Base-by-base conservation (phyloP, 345 rosid species). In the Sapria himalayana region DNA sequence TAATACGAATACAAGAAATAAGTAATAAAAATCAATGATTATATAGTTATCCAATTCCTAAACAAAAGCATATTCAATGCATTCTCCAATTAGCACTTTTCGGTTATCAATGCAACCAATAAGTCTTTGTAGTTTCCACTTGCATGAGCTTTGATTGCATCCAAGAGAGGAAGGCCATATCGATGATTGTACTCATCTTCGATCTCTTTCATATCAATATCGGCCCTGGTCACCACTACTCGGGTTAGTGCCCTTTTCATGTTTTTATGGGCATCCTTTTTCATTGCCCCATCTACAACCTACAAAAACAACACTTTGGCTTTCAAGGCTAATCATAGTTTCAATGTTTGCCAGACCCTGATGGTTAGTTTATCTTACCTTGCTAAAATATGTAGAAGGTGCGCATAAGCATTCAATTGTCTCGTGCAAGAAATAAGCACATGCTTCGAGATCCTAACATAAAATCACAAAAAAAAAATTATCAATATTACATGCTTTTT, bases 111-210 rank as follows among this genome's bases (percentile, higher is more conserved):
- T 18, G 72, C 42, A 44, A 77, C 60, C 72, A 81, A 57, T 56
- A 75, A 56, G 47, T 81, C 96, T 70, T 38, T 78, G 15, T 78
- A 86, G 67, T 66, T 73, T n/a, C 94, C 97, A 7, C 65, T 78
- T 16, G 73, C 67, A 17, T 51, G 49, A 1, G 56, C 78, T 54
- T 66, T 62, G 23, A 81, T 65, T 48, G 34, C 67, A 38, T 70
- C 29, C 11, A 69, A 9, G 32, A 81, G 43, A 27, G 70, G 22
- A 48, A 67, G 55, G 12, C 75, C 92, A 25, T 57, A 61, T 12
- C 45, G 57, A 14, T 53, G 50, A 14, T 39, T 46, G 53, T 49
- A 81, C 45, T 61, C 71, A 50, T 61, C 70, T 1, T 25, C 49
- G 46, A 78, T 69, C 59, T 54, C 78, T 40, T 72, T 67, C 41